phyloP scores from a whole-genome alignment of 805 yeast species.

The Candida patagonica region DNA sequence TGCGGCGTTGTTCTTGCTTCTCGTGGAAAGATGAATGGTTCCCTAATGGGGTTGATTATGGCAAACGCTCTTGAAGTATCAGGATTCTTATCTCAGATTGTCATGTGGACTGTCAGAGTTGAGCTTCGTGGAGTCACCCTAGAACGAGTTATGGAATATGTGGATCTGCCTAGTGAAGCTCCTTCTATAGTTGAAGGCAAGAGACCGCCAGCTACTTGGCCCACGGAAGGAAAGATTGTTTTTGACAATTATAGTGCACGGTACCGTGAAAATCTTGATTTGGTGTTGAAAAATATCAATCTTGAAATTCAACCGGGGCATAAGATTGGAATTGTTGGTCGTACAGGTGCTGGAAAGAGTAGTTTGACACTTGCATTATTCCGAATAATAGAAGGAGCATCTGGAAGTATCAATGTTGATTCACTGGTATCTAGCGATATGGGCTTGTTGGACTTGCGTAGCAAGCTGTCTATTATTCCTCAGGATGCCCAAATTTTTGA shows the following conservation, averaged over 20 bases:
- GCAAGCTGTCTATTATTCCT: constrained; percentile 53
- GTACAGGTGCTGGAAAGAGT: constrained; percentile 86
- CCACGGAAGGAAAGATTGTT: constrained; percentile 52
- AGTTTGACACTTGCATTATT: constrained; percentile 68
- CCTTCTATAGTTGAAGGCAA: constrained; percentile 49
- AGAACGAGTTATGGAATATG: constrained; percentile 38
- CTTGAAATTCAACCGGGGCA: constrained; percentile 64
- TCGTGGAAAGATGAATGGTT: constrained; percentile 50
- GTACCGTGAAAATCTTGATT: constrained; percentile 60
- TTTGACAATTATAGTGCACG: constrained; percentile 61
- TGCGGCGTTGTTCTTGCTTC: constrained; percentile 54
- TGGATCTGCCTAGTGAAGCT: constrained; percentile 47
- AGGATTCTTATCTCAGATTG: constrained; percentile 81
- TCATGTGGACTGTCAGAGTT: constrained; percentile 85
- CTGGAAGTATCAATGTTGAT: constrained; percentile 46
- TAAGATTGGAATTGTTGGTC: constrained; percentile 77
- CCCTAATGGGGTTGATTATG: constrained; percentile 81
- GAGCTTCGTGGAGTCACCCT: constrained; percentile 89
- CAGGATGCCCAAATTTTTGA: constrained; percentile 62
- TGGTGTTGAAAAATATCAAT: constrained; percentile 58
- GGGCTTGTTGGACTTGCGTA: constrained; percentile 48
- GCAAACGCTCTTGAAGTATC: constrained; percentile 82
- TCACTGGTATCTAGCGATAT: constrained; percentile 44
- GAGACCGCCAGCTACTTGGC: constrained; percentile 67
- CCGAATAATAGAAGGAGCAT: constrained; percentile 43